phyloP scores from a whole-genome alignment of 2,329 filamentous ascomycete genomes.

The Fusarium graminum region DNA sequence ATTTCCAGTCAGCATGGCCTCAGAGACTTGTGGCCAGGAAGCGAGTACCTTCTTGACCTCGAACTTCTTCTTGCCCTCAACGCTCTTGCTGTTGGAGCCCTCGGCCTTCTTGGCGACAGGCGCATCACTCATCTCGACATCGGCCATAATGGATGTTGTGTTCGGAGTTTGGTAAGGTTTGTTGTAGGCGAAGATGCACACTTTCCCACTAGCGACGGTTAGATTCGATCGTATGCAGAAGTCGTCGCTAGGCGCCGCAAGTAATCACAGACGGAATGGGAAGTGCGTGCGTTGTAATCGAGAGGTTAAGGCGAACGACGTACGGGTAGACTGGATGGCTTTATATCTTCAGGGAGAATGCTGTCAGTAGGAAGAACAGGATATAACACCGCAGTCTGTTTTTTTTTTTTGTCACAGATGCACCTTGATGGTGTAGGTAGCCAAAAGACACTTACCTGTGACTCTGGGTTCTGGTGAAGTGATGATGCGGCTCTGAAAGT shows the following conservation, averaged over 20 bases:
- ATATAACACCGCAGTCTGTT: slow-evolving; percentile 1
- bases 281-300: slow-evolving; percentile 15
- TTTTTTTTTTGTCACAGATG: slow-evolving; percentile 1
- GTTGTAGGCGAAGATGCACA: neutral
- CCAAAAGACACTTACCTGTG: slow-evolving; percentile 12
- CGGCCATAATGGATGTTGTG: slow-evolving; percentile 74
- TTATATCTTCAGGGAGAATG: slow-evolving; percentile 14
- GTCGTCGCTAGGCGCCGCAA: neutral
- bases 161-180: slow-evolving; percentile 10
- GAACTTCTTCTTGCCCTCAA: slow-evolving; percentile 90
- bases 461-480: slow-evolving; percentile 17
- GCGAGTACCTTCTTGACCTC: slow-evolving; percentile 93
- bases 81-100: slow-evolving; percentile 62
- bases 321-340: slow-evolving; percentile 21
- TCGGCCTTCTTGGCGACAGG: slow-evolving; percentile 69
- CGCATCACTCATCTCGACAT: slow-evolving; percentile 96
- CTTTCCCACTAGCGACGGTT: slow-evolving; percentile 15
- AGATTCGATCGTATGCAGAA: slow-evolving; percentile 2
- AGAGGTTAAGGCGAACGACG: slow-evolving; percentile 25
- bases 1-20: slow-evolving; percentile 33
- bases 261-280: neutral
- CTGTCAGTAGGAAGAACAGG: slow-evolving; percentile 21
- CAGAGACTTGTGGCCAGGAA: neutral
- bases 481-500: slow-evolving; percentile 40
- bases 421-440: slow-evolving; percentile 38